Evolutionary conservation across 176 grass and related monocot genomes (phyloP).

Genomic region (Rhynchospora tenuis): DNA sequence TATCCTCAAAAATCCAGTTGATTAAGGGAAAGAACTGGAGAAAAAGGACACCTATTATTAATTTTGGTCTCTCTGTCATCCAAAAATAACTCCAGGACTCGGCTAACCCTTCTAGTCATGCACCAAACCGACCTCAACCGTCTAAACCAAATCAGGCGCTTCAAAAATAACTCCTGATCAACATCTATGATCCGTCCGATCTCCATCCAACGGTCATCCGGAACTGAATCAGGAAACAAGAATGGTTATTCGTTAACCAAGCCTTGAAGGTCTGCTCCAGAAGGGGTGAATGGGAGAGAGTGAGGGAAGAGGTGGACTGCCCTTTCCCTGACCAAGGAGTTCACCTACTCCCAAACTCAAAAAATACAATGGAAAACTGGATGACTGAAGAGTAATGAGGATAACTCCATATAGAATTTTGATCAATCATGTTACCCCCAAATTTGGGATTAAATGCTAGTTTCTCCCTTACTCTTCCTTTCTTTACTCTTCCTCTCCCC

Average conservation of each 20-base stretch:
- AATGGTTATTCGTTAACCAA: slow-evolving; percentile 21
- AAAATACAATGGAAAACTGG: too few relatives aligned
- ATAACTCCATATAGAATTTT: too few relatives aligned
- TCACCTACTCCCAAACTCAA: too few relatives aligned
- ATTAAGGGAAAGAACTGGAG: background rate
- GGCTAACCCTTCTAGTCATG: background rate
- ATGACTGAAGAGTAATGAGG: too few relatives aligned
- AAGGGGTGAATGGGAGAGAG: too few relatives aligned
- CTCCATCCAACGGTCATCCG: background rate
- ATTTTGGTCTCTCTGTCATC: background rate
- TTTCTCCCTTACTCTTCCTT: too few relatives aligned
- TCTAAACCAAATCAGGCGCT: background rate
- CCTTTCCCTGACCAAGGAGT: too few relatives aligned
- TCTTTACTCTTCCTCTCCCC: too few relatives aligned
- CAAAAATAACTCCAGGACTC: background rate
- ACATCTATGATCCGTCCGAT: background rate
- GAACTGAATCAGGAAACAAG: slow-evolving; percentile 4
- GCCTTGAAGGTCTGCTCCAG: too few relatives aligned
- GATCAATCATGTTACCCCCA: too few relatives aligned
- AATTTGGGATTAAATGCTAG: too few relatives aligned
- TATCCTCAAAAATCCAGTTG: background rate
- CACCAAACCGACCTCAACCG: background rate
- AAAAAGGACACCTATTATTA: background rate
- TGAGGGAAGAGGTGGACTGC: too few relatives aligned
- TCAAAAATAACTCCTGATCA: background rate